phyloP scores from a whole-genome alignment of 2,329 filamentous ascomycete species.

The Trichoderma hamatum region DNA sequence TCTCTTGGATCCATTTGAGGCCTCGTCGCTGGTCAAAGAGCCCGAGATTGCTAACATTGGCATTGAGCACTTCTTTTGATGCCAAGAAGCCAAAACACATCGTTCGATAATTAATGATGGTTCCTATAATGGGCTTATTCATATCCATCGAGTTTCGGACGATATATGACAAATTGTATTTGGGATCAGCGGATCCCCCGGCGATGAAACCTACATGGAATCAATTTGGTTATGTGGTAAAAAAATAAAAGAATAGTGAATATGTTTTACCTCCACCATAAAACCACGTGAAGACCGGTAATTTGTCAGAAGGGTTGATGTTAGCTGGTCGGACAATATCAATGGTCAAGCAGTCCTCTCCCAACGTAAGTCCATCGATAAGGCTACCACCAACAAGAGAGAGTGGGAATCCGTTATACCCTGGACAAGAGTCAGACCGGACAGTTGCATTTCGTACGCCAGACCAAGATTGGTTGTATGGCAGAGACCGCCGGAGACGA shows the following conservation, averaged over 20 bases:
- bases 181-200: constrained; percentile 1
- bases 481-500: constrained; percentile 4
- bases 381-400: constrained; percentile 6
- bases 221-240: not conserved
- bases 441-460: constrained; percentile 11
- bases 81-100: constrained; percentile 12
- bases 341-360: constrained; percentile 13
- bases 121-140: constrained; percentile 5
- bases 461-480: constrained; percentile 14
- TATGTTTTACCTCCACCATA: constrained; percentile 5
- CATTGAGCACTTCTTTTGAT: not conserved
- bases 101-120: constrained; percentile 3
- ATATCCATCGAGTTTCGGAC: constrained; percentile 2
- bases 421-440: constrained; percentile 12
- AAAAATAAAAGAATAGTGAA: not conserved
- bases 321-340: constrained; percentile 11
- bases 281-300: constrained; percentile 6
- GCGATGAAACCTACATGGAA: not conserved
- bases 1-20: constrained; percentile 12
- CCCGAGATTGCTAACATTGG: not conserved
- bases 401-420: constrained; percentile 1
- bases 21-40: constrained; percentile 4
- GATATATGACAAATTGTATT: constrained; percentile 13
- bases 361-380: not conserved
- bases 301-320: not conserved